Evolutionary conservation across 495 filamentous ascomycete species (phyloP).

Genomic region (Paragyromitra xinjiangensis): DNA sequence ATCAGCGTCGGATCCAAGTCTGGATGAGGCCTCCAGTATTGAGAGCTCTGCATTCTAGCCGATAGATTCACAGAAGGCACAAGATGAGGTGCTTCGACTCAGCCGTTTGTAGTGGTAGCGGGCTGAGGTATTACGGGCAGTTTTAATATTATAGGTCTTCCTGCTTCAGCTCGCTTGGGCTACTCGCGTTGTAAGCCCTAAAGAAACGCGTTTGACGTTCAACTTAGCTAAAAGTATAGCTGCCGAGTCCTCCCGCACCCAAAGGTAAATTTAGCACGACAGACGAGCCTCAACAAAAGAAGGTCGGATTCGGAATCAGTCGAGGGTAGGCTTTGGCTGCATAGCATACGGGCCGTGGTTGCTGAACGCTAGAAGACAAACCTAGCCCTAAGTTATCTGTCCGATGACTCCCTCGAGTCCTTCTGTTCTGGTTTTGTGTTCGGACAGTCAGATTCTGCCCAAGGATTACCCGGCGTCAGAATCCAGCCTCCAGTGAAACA

Average conservation of each 20-base stretch:
- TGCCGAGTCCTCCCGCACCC: background rate
- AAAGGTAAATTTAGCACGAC: background rate
- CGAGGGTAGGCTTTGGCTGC: background rate
- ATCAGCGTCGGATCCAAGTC: slow-evolving; percentile 15
- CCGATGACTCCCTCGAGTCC: background rate
- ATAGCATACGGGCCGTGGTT: background rate
- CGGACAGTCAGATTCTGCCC: slow-evolving; percentile 6
- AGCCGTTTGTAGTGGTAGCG: background rate
- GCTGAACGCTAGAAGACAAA: background rate
- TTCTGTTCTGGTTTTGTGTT: background rate
- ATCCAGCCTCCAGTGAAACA: background rate
- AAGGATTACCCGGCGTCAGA: slow-evolving; percentile 1
- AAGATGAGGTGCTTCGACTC: background rate
- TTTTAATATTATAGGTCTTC: background rate
- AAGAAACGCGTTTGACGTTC: slow-evolving; percentile 12
- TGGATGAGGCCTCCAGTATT: slow-evolving; percentile 11
- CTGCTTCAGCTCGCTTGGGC: background rate
- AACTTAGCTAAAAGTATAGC: background rate
- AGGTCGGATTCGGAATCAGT: background rate
- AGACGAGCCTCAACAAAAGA: background rate
- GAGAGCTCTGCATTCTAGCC: slow-evolving; percentile 7
- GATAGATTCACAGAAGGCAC: background rate
- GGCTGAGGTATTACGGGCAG: slow-evolving; percentile 4
- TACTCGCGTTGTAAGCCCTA: background rate
- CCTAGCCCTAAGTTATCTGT: background rate